Base-by-base conservation (phyloP, 169 alveolate genomes). In the Cryptosporidium viatorum region DNA sequence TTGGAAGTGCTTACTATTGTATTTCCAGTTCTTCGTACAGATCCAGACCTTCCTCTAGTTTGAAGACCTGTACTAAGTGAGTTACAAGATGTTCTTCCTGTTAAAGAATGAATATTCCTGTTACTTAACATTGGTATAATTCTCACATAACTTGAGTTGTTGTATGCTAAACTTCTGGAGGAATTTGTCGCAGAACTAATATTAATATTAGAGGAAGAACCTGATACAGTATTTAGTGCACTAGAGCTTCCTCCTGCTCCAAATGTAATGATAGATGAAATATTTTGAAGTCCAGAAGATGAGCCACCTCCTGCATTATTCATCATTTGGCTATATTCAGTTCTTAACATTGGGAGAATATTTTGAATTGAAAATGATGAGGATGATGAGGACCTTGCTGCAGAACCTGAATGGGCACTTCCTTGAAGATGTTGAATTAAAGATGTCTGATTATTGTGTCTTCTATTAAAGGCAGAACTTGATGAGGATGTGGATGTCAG, bases 111-210 rank as follows among this genome's bases (percentile, higher is more conserved):
- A 21, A n/a, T 21, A 23, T n/a, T 73, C 23, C 86, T 51, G 29
- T 23, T 73, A 41, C 41, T 26, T n/a, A 73, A n/a, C 60, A 73
- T 73, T n/a, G 86, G 86, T 29, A 73, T 26, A 16, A 73, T 73
- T 73, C 86, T 51, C 12, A 73, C 86, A 59, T 35, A 73, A 35
- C 23, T 73, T 6, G 86, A 73, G 35, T 33, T 35, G 39, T 52
- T 59, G 31, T 16, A 55, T 2, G 86, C 26, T 23, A 37, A 35
- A 39, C 10, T 33, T 35, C 86, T 73, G 12, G 39, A 9, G 7
- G 70, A 31, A 14, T 41, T 41, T 6, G 62, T 18, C 18, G 26
- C 10, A 7, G 60, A 52, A 33, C 26, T 26, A 7, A 59, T 23
- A 33, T 23, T 59, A 12, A 52, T 33, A 18, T 41, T 31, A 35